Evolutionary conservation across 106 monocot genomes (phyloP).

Genomic region (Dendrobium catenatum): DNA sequence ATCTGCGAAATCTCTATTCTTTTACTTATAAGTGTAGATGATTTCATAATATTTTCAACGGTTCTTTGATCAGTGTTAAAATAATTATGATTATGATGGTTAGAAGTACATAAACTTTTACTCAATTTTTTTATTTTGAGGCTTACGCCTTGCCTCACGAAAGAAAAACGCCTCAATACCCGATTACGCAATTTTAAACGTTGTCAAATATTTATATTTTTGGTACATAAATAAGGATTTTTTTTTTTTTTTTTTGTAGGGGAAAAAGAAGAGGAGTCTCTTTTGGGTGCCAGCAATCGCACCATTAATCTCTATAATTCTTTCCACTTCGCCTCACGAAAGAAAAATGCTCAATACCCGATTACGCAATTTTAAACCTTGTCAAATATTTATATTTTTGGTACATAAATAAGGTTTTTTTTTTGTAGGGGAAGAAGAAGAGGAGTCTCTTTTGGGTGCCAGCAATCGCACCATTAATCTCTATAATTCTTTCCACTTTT

Average conservation of each 20-base stretch:
- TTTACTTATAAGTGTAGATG: no score
- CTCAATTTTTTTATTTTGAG: no score
- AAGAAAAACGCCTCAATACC: no score
- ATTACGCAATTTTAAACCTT: no score
- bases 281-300: slow-evolving; percentile 85
- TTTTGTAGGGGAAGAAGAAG: slow-evolving; percentile 57
- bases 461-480: slow-evolving; percentile 64
- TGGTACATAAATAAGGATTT: not conserved
- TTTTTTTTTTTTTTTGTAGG: slow-evolving; percentile 20
- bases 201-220: not conserved
- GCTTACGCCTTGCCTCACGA: no score
- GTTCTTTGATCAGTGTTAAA: no score
- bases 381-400: not conserved
- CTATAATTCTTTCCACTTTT: slow-evolving; percentile 63
- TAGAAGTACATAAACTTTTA: no score
- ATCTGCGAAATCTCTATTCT: no score
- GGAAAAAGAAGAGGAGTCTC: slow-evolving; percentile 58
- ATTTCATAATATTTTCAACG: no score
- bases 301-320: slow-evolving; percentile 58
- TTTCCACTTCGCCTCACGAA: slow-evolving; percentile 26
- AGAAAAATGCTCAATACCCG: no score
- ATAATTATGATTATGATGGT: no score
- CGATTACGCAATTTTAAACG: no score
- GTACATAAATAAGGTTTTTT: not conserved
- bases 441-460: slow-evolving; percentile 77